A percentile compares a stretch with the other conserved stretches of the same genome.
Evolutionary conservation across 768 basidiomycete species (phyloP).

Genomic region (Leccinellum luteum): DNA sequence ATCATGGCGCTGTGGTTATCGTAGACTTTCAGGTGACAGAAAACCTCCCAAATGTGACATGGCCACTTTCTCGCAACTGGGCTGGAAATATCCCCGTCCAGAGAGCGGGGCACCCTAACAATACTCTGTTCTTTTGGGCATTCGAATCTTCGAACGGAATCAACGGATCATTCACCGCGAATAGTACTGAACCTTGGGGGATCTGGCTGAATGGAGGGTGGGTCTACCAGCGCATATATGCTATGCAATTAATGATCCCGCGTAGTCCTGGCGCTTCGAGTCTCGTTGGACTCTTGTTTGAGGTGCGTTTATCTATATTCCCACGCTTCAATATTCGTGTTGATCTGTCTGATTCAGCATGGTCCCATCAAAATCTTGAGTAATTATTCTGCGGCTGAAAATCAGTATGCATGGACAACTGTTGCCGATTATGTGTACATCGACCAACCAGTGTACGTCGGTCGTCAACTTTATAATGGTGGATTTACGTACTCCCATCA

Average conservation of each 20-base stretch:
- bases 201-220: slow-evolving; percentile 75
- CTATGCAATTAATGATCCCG: neutral
- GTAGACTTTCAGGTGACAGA: slow-evolving; percentile 61
- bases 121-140: slow-evolving; percentile 66
- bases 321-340: neutral
- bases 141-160: slow-evolving; percentile 45
- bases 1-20: neutral
- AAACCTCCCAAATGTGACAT: slow-evolving; percentile 58
- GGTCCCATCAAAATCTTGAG: slow-evolving; percentile 59
- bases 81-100: slow-evolving; percentile 67
- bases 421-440: slow-evolving; percentile 61
- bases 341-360: slow-evolving; percentile 40
- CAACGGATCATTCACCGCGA: slow-evolving; percentile 49
- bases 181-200: slow-evolving; percentile 54
- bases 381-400: slow-evolving; percentile 47
- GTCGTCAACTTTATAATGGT: neutral
- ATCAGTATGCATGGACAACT: slow-evolving; percentile 55
- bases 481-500: slow-evolving; percentile 17
- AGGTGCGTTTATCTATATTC: slow-evolving; percentile 37
- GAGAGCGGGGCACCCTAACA: slow-evolving; percentile 55
- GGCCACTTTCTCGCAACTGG: slow-evolving; percentile 45
- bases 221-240: slow-evolving; percentile 11
- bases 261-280: slow-evolving; percentile 65
- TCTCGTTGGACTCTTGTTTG: slow-evolving; percentile 57
- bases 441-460: slow-evolving; percentile 59